A percentile compares a stretch with the other conserved stretches of the same genome.
These are phyloP conservation scores for Ochetophila trinervis DNA, from an alignment of 306 rosid species.

Conservation along the genomic window DNA sequence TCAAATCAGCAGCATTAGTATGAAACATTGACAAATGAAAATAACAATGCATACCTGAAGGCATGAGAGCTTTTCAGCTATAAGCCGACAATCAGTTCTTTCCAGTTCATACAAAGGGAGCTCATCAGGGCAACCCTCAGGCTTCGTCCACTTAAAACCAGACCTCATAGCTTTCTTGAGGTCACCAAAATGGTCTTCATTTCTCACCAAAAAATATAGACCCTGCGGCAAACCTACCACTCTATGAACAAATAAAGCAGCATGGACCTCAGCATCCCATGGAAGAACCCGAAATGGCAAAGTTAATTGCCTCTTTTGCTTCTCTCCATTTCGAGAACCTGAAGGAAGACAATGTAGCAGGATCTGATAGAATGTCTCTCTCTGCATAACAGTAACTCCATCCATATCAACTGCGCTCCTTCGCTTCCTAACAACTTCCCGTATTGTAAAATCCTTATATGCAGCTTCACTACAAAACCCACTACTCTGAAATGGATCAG, in stretches of 20 bases:
- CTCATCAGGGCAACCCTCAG: conserved; percentile 71
- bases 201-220: conserved; percentile 82
- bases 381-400: conserved; percentile 55
- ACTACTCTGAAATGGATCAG: conserved; percentile 62
- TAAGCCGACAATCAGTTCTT: conserved; percentile 40
- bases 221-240: conserved; percentile 77
- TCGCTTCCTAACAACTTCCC: conserved; percentile 80
- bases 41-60: conserved; percentile 56
- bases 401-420: conserved; percentile 98
- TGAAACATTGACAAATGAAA: conserved; percentile 7
- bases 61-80: conserved; percentile 68
- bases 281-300: conserved; percentile 70
- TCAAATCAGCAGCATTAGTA: conserved; percentile 12
- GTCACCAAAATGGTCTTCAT: conserved; percentile 65
- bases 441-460: conserved; percentile 55
- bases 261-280: conserved; percentile 94
- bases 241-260: conserved; percentile 87
- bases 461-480: conserved; percentile 41
- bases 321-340: conserved; percentile 47
- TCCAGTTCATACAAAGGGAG: conserved; percentile 76
- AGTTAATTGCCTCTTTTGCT: conserved; percentile 50
- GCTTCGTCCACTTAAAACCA: conserved; percentile 75
- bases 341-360: conserved; percentile 92
- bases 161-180: conserved; percentile 56
- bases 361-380: conserved; percentile 76